Evolutionary conservation across 78 protist genomes (phyloP).

Genomic region (Dictyostelium citrinum): DNA sequence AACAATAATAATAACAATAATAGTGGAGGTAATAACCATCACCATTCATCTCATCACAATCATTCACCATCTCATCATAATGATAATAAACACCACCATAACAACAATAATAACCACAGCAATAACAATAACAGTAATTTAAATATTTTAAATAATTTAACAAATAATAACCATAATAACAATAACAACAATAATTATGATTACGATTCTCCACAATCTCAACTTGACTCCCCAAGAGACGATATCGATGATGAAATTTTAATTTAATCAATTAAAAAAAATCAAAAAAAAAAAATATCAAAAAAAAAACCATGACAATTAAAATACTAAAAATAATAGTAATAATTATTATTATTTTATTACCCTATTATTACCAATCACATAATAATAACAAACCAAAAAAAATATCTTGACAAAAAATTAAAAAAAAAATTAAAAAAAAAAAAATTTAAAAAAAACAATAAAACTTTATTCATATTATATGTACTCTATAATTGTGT

Average conservation of each 20-base stretch:
- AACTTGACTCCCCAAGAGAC: not conserved
- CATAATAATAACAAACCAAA: too few species aligned
- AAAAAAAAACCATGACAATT: not conserved
- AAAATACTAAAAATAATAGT: too few species aligned
- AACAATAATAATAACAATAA: not conserved
- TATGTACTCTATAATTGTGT: not conserved
- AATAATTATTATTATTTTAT: too few species aligned
- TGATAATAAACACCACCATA: not conserved
- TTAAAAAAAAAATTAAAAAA: not conserved
- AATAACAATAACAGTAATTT: not conserved
- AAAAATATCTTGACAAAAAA: not conserved
- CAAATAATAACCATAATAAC: not conserved
- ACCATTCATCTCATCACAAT: not conserved
- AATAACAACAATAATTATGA: not conserved
- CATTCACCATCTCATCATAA: not conserved
- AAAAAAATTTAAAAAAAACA: not conserved
- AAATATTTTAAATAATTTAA: not conserved
- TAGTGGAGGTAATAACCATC: not conserved
- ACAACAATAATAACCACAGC: not conserved
- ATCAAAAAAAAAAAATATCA: not conserved
- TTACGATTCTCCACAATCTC: conserved; percentile 30
- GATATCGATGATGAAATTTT: conserved; percentile 1
- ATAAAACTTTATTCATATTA: too few species aligned
- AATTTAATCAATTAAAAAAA: not conserved
- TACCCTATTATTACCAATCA: too few species aligned